Conservation (phyloP, 2,329 filamentous ascomycete genomes). For the Alternaria viburni region DNA sequence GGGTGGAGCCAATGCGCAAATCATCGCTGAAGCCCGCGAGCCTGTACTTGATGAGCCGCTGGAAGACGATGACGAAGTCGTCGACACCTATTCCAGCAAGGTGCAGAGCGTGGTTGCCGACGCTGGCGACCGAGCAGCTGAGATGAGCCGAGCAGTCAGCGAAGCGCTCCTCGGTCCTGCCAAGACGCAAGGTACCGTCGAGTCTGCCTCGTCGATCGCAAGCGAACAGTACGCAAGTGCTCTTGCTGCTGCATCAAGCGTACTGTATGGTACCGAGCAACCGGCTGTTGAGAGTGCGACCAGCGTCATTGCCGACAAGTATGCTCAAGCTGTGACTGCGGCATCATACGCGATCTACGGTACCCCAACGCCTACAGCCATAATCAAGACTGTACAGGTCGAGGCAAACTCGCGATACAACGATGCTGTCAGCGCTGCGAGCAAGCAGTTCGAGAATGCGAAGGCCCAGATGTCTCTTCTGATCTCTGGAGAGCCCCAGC, state of each 20-base stretch:
- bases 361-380: conserved; percentile 54
- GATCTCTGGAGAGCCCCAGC: conserved; percentile 71
- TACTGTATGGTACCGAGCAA: conserved; percentile 59
- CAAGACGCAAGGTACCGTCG: conserved; percentile 55
- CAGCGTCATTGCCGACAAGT: conserved; percentile 61
- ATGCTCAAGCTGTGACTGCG: conserved; percentile 64
- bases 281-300: conserved; percentile 53
- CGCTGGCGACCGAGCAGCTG: conserved; percentile 60
- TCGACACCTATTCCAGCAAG: conserved; percentile 57
- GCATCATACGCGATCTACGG: conserved; percentile 65
- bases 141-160: conserved; percentile 62
- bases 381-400: conserved; percentile 55
- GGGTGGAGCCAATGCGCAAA: conserved; percentile 61
- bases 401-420: conserved; percentile 65
- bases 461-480: conserved; percentile 71
- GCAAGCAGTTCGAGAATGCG: conserved; percentile 70
- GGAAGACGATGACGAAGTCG: conserved; percentile 54
- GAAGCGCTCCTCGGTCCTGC: conserved; percentile 60
- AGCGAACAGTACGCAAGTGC: conserved; percentile 64
- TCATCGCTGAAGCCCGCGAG: conserved; percentile 54
- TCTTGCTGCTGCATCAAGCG: conserved; percentile 62
- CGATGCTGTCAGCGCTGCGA: conserved; percentile 68
- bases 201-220: conserved; percentile 60
- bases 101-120: conserved; percentile 59
- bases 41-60: conserved; percentile 59